Evolutionary conservation across 208 protist genomes (phyloP).

Genomic region (Acanthamoeba culbertsoni): DNA sequence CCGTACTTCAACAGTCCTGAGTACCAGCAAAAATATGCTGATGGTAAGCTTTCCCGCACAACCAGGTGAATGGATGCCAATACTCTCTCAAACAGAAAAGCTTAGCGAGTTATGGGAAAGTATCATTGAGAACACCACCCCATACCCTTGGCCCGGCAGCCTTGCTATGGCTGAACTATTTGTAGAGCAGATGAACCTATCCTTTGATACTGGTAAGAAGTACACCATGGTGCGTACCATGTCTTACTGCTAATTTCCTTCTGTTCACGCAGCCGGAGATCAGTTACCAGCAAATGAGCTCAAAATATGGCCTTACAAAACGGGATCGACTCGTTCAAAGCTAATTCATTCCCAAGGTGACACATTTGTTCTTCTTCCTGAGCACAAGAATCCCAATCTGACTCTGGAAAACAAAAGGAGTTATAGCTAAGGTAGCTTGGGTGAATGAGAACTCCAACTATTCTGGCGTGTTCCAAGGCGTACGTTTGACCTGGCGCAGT

Average conservation of each 20-base stretch:
- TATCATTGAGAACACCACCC: too few species aligned
- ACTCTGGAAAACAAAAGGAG: too few species aligned
- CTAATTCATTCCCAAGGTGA: background rate
- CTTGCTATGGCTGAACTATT: background rate
- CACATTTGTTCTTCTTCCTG: too few species aligned
- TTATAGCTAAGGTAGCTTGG: background rate
- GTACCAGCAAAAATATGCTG: too few species aligned
- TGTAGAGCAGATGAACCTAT: background rate
- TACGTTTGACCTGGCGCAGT: background rate
- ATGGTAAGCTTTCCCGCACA: too few species aligned
- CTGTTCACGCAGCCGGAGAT: background rate
- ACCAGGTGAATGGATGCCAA: too few species aligned
- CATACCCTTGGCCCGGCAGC: background rate
- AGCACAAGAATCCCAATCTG: too few species aligned
- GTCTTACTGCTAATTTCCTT: background rate
- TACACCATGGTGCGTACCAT: background rate
- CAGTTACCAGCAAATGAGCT: background rate
- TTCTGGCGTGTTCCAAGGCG: background rate
- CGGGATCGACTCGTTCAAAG: background rate
- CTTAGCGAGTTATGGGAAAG: too few species aligned
- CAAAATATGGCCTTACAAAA: background rate
- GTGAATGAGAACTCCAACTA: background rate
- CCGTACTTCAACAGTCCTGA: too few species aligned
- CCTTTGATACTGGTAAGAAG: background rate
- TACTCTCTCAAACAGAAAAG: too few species aligned